phyloP scores from a whole-genome alignment of 352 stramenopile genomes.

The Globisporangium takayamanum region DNA sequence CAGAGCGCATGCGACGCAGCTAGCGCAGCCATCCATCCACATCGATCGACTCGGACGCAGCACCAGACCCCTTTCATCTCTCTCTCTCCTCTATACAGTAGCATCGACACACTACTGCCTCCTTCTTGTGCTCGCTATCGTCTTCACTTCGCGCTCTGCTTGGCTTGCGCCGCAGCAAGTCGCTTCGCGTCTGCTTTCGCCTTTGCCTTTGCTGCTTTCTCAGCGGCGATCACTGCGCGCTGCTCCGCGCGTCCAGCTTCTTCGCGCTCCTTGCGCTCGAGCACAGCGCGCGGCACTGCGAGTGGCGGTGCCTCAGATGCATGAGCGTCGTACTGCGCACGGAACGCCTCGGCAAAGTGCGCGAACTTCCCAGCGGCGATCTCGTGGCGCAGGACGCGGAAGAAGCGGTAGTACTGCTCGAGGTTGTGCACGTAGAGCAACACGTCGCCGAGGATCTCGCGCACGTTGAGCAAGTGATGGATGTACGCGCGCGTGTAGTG shows the following conservation, averaged over 20 bases:
- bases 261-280: slow-evolving; percentile 48
- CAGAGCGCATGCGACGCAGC: slow-evolving; percentile 12
- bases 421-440: slow-evolving; percentile 87
- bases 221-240: slow-evolving; percentile 17
- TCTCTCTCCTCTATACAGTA: neutral
- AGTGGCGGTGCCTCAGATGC: slow-evolving; percentile 36
- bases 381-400: no score
- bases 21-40: neutral
- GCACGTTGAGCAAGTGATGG: slow-evolving; percentile 90
- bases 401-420: slow-evolving; percentile 19
- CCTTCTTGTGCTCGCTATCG: neutral
- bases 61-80: no score
- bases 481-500: slow-evolving; percentile 18
- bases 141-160: neutral
- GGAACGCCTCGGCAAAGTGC: slow-evolving; percentile 35
- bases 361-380: no score
- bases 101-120: neutral
- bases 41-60: no score
- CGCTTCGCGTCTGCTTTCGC: slow-evolving; percentile 1
- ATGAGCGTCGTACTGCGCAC: slow-evolving; percentile 36
- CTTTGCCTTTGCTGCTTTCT: slow-evolving; percentile 18
- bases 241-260: slow-evolving; percentile 34
- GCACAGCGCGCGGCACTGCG: slow-evolving; percentile 41
- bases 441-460: slow-evolving; percentile 91
- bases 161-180: neutral